Conservation (phyloP, 1,284 basidiomycete species). For the Pholiota adiposa region DNA sequence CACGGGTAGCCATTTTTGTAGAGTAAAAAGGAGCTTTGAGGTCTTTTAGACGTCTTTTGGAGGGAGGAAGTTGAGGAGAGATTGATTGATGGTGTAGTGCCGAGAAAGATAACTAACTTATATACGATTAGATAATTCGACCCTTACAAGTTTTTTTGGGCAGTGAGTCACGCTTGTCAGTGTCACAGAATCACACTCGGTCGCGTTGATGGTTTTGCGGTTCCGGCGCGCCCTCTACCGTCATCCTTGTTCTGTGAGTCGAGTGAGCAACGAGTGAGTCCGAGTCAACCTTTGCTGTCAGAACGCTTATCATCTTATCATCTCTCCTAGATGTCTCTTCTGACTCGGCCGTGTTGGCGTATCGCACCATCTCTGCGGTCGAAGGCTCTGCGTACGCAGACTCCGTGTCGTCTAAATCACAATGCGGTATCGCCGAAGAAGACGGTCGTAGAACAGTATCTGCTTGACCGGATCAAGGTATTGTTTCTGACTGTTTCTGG, state of each 20-base stretch:
- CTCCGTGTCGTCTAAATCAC: conserved; percentile 11
- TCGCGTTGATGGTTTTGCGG: conserved; percentile 19
- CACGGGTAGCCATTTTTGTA: conserved; percentile 67
- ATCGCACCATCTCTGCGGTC: background rate
- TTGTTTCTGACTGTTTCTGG: conserved; percentile 6
- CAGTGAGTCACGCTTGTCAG: conserved; percentile 15
- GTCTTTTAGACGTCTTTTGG: background rate
- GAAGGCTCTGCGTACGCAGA: background rate
- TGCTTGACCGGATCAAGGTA: conserved; percentile 73
- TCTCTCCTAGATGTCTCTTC: conserved; percentile 4
- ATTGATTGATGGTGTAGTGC: conserved; percentile 15
- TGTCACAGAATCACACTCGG: conserved; percentile 17
- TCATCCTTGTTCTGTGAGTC: background rate
- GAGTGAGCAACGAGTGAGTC: background rate
- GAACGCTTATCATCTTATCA: background rate
- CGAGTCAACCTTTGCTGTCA: background rate
- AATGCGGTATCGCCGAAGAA: conserved; percentile 6
- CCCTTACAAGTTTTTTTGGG: conserved; percentile 13
- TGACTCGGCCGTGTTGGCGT: conserved; percentile 19
- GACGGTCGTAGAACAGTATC: conserved; percentile 63
- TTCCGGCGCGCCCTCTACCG: conserved; percentile 6
- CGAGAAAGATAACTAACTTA: conserved; percentile 11
- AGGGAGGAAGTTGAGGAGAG: conserved; percentile 10
- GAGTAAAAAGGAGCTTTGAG: background rate
- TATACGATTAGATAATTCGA: conserved; percentile 27